Conservation (phyloP, 176 grass and related monocot genomes). For the Oryza officinalis region DNA sequence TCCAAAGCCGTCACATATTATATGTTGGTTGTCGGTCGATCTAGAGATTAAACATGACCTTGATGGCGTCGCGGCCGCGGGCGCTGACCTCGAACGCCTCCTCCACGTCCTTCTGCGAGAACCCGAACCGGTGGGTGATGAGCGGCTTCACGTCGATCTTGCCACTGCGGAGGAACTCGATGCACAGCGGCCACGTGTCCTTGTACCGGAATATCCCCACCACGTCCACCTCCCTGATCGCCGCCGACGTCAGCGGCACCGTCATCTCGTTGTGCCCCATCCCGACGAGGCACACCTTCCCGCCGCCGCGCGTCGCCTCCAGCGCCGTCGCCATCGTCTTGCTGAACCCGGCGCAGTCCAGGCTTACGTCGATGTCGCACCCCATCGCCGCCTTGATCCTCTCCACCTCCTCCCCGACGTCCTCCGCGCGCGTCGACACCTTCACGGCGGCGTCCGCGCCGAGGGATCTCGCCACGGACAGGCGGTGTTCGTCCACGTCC, state of each 20-base stretch:
- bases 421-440: conserved; percentile 47
- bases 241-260: conserved; percentile 80
- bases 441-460: conserved; percentile 67
- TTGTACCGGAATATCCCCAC: conserved; percentile 89
- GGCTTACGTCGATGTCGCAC: conserved; percentile 63
- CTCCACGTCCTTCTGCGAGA: conserved; percentile 79
- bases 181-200: conserved; percentile 89
- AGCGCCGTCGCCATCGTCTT: conserved; percentile 93
- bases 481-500: conserved; percentile 81
- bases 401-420: conserved; percentile 53
- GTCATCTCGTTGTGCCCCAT: conserved; percentile 98
- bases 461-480: conserved; percentile 63
- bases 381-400: conserved; percentile 60
- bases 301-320: conserved; percentile 65
- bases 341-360: conserved; percentile 86
- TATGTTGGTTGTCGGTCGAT: no score
- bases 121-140: conserved; percentile 87
- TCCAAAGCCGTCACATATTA: no score
- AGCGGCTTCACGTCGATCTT: conserved; percentile 91
- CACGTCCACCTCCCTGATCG: conserved; percentile 76
- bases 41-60: conserved; percentile 97
- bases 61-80: conserved; percentile 77
- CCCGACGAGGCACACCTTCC: conserved; percentile 80
- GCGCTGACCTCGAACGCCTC: conserved; percentile 91
- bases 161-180: conserved; percentile 63